Percentiles rank a stretch among this genome's conserved stretches.
Conservation (phyloP, 345 rosid genomes). For the Boechera retrofracta region DNA sequence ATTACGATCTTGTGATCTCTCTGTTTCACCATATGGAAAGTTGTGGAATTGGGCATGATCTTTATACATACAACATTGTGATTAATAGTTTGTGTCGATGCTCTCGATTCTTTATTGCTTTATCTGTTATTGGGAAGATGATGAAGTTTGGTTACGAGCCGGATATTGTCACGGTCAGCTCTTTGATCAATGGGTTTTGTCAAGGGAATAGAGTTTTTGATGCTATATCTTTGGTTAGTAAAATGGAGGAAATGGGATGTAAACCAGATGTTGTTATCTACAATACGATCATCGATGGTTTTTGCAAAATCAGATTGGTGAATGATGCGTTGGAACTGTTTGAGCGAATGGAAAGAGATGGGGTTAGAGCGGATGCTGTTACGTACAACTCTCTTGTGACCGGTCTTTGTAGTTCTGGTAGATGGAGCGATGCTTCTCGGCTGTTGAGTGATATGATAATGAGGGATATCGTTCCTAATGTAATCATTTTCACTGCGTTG, state of each 20-base stretch:
- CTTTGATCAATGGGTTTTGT: conserved; percentile 38
- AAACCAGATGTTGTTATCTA: conserved; percentile 34
- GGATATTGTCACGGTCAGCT: conserved; percentile 38
- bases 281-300: conserved; percentile 32
- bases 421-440: conserved; percentile 16
- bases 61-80: conserved; percentile 40
- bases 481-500: conserved; percentile 36
- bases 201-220: conserved; percentile 31
- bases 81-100: conserved; percentile 38
- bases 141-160: conserved; percentile 39
- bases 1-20: conserved; percentile 30
- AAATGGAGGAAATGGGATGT: conserved; percentile 34
- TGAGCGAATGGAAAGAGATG: conserved; percentile 13
- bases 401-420: conserved; percentile 41
- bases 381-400: conserved; percentile 35
- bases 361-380: conserved; percentile 29
- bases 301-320: conserved; percentile 23
- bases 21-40: conserved; percentile 31
- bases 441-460: conserved; percentile 11
- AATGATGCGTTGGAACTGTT: conserved; percentile 31
- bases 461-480: conserved; percentile 27
- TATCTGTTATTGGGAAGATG: conserved; percentile 44
- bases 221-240: conserved; percentile 24
- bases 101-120: conserved; percentile 23
- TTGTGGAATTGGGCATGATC: conserved; percentile 37